Evolutionary conservation across 768 basidiomycete species (phyloP).

Genomic region (Macrocybe gigantea): DNA sequence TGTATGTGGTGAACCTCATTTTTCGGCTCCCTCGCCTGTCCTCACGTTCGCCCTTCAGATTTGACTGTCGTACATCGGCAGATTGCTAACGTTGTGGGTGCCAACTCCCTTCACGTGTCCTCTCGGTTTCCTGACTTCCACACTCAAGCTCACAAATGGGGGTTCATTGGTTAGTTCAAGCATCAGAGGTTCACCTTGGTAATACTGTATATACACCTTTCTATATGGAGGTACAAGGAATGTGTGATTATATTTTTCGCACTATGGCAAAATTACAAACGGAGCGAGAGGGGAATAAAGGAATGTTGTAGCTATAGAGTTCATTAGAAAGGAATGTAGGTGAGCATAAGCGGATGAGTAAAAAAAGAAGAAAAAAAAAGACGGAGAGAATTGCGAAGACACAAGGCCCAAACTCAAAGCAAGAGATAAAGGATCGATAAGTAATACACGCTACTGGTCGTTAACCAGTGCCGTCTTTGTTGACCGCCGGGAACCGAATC

Average conservation of each 20-base stretch:
- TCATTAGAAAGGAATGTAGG: constrained; percentile 24
- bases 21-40: background rate
- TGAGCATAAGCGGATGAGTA: constrained; percentile 10
- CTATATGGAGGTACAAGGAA: background rate
- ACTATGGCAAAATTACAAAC: constrained; percentile 21
- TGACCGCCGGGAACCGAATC: constrained; percentile 69
- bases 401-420: background rate
- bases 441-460: constrained; percentile 13
- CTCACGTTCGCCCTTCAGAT: constrained; percentile 23
- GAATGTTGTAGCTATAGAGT: constrained; percentile 21
- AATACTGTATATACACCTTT: constrained; percentile 3
- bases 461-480: constrained; percentile 34
- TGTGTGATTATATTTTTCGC: constrained; percentile 18
- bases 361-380: constrained; percentile 13
- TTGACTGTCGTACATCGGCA: constrained; percentile 45
- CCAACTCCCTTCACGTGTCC: background rate
- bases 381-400: constrained; percentile 3
- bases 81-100: constrained; percentile 40
- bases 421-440: constrained; percentile 6
- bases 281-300: constrained; percentile 13
- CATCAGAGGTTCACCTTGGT: constrained; percentile 40
- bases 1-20: constrained; percentile 43
- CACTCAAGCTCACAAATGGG: constrained; percentile 29
- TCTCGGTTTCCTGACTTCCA: constrained; percentile 1
- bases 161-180: constrained; percentile 32